phyloP scores from a whole-genome alignment of 805 yeast species.

The Myxozyma nipponensis region DNA sequence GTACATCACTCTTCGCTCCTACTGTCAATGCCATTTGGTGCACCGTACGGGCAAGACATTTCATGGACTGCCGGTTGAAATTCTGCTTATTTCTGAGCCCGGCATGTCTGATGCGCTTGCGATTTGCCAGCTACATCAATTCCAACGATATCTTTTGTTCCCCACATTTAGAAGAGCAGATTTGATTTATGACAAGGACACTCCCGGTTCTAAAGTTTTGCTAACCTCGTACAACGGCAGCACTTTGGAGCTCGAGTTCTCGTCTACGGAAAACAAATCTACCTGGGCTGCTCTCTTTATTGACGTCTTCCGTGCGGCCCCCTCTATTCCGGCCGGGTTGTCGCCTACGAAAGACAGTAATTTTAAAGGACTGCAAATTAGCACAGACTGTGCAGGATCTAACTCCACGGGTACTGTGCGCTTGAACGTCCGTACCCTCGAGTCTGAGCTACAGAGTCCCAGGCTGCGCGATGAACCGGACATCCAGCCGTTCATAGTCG shows the following conservation, averaged over 20 bases:
- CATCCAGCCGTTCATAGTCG: constrained; percentile 13
- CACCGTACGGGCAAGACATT: constrained; percentile 25
- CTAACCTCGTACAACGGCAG: constrained; percentile 22
- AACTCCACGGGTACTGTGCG: constrained; percentile 1
- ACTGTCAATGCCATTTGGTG: constrained; percentile 21
- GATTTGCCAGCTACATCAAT: constrained; percentile 24
- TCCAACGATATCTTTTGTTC: constrained; percentile 22
- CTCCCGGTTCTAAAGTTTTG: constrained; percentile 1
- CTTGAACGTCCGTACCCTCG: constrained; percentile 15
- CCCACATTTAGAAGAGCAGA: constrained; percentile 25
- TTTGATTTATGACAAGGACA: constrained; percentile 9
- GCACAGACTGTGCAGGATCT: background rate
- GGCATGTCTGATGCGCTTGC: constrained; percentile 20
- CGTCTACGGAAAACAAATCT: constrained; percentile 15
- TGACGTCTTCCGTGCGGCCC: constrained; percentile 19
- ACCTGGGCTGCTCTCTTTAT: constrained; percentile 16
- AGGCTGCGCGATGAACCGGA: constrained; percentile 21
- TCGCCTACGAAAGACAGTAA: constrained; percentile 1
- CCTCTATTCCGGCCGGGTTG: constrained; percentile 7
- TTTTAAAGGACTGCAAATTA: constrained; percentile 18
- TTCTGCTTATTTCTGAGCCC: constrained; percentile 21
- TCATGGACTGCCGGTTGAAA: constrained; percentile 25
- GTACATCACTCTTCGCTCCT: constrained; percentile 21
- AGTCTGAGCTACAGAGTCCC: constrained; percentile 20
- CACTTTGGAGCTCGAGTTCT: constrained; percentile 13